Base-by-base conservation (phyloP, 1,284 basidiomycete species). In the Puccinia horiana region DNA sequence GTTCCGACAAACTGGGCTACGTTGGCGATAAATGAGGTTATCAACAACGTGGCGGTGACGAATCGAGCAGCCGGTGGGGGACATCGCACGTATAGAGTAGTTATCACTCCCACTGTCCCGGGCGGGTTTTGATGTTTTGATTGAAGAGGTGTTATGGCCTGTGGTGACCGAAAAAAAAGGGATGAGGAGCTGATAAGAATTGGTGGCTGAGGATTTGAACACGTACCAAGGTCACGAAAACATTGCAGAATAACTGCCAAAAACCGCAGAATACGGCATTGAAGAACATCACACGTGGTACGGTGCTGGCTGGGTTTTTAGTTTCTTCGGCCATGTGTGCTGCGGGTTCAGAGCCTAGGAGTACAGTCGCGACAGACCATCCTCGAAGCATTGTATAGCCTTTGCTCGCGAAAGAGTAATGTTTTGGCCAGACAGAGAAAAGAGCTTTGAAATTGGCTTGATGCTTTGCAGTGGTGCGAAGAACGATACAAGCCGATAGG, bases 301-400 rank as follows among this genome's bases (percentile, higher is more conserved):
- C 58, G 52, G n/a, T 67, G 12, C 12, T 67, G 2, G 56, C 49
- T 6, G 72, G 44, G 44, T 82, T 29, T 67, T 56, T 75, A 9
- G 61, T 67, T 54, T 82, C 80, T 75, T 82, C 80, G 3, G 80
- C 37, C 70, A 82, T 18, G 47, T 82, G 80, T 52, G 73, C 8
- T 20, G 61, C 35, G 65, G 32, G 3, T 26, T 82, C 80, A 16
- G 80, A 54, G 47, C 12, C 70, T 58, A 75, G 12, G 49, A 44
- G 29, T 26, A 54, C 5, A 65, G 23, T 65, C 23, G 29, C 6
- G 8, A n/a, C n/a, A n/a, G n/a, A n/a, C n/a, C n/a, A n/a, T n/a
- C n/a, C n/a, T n/a, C n/a, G n/a, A n/a, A 82, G 56, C 14, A 82
- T 47, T 32, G n/a, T 52, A 42, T 49, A 82, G 20, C 6, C 35